A percentile compares a stretch with the other conserved stretches of the same genome.
Evolutionary conservation across 148 eudicot genomes (phyloP).

Genomic region (Vaccinium macrocarpon): DNA sequence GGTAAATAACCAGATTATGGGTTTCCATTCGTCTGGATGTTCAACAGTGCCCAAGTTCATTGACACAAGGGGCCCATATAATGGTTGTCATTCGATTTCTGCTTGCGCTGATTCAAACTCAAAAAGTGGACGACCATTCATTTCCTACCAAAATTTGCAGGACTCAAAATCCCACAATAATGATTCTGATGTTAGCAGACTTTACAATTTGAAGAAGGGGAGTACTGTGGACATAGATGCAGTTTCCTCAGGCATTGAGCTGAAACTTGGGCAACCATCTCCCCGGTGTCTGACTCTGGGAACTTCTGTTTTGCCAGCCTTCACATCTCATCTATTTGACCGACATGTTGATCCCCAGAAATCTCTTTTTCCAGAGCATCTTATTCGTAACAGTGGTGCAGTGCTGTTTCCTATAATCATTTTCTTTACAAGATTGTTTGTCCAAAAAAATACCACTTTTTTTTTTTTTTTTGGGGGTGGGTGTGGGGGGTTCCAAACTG

Average conservation of each 20-base stretch:
- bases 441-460: no score
- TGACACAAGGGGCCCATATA: slow-evolving; percentile 23
- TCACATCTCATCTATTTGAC: slow-evolving; percentile 22
- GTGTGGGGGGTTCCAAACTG: slow-evolving; percentile 4
- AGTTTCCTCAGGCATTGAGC: slow-evolving; percentile 47
- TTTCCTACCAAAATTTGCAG: slow-evolving; percentile 25
- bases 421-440: slow-evolving; percentile 2
- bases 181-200: slow-evolving; percentile 17
- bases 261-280: slow-evolving; percentile 74
- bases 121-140: slow-evolving; percentile 24
- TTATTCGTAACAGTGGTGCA: slow-evolving; percentile 40
- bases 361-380: slow-evolving; percentile 31
- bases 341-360: slow-evolving; percentile 22
- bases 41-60: slow-evolving; percentile 27
- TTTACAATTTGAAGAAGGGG: slow-evolving; percentile 31
- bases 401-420: not conserved
- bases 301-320: slow-evolving; percentile 22
- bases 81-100: slow-evolving; percentile 27
- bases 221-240: slow-evolving; percentile 22
- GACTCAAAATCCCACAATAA: slow-evolving; percentile 22
- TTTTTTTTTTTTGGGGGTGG: no score
- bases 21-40: slow-evolving; percentile 17
- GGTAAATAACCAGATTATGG: slow-evolving; percentile 25
- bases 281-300: slow-evolving; percentile 38
- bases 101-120: slow-evolving; percentile 18